These are phyloP conservation scores for Metschnikowia amazonensis DNA, from an alignment of 805 yeast species.

Conservation along the genomic window DNA sequence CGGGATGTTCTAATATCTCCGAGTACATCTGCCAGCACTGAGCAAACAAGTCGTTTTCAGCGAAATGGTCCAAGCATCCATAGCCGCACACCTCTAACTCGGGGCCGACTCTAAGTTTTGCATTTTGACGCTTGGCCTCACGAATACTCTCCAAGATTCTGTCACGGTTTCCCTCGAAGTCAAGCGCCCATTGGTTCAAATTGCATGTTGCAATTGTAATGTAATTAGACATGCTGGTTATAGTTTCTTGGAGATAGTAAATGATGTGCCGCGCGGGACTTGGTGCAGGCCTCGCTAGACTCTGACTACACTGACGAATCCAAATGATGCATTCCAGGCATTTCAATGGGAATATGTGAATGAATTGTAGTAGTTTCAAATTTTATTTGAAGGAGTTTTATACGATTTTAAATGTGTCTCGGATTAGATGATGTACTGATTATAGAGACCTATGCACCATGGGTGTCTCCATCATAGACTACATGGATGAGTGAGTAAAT, in stretches of 20 bases:
- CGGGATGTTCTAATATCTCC: conserved; percentile 63
- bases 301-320: not conserved
- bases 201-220: conserved; percentile 92
- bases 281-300: not conserved
- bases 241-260: not conserved
- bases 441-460: not conserved
- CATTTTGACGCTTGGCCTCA: conserved; percentile 71
- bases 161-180: conserved; percentile 94
- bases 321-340: not conserved
- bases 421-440: too few relatives aligned
- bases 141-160: conserved; percentile 78
- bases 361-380: too few relatives aligned
- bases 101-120: conserved; percentile 90
- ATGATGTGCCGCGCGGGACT: not conserved
- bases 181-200: conserved; percentile 97
- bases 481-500: too few relatives aligned
- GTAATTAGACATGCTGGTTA: conserved; percentile 64
- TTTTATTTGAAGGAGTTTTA: too few relatives aligned
- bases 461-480: too few relatives aligned
- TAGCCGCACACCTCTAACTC: conserved; percentile 94
- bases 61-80: conserved; percentile 90
- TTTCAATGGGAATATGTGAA: not conserved
- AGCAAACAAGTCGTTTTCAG: conserved; percentile 80
- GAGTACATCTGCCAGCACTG: conserved; percentile 96
- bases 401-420: too few relatives aligned